Conservation (phyloP, 352 stramenopile genomes). For the Phytophthora capsici region DNA sequence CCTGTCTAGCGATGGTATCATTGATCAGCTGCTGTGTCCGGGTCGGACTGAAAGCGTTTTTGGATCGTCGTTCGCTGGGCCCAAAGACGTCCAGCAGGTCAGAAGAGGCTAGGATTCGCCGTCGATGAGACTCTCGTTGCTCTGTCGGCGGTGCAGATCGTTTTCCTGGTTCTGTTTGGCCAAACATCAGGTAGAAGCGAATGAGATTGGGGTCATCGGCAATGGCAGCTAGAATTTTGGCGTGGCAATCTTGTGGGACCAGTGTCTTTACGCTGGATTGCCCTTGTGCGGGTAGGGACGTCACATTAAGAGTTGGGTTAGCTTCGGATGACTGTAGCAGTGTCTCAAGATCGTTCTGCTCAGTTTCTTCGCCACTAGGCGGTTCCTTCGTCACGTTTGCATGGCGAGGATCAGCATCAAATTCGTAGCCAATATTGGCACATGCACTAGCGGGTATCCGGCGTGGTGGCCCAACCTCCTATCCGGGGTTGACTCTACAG, state of each 20-base stretch:
- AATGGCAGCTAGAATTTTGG: background rate
- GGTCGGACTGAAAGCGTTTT: background rate
- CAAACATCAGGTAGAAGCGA: background rate
- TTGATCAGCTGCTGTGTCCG: conserved; percentile 1
- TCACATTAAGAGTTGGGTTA: background rate
- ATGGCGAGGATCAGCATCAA: too few relatives aligned
- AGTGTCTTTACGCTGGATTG: background rate
- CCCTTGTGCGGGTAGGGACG: background rate
- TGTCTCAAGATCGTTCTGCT: background rate
- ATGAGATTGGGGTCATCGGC: background rate
- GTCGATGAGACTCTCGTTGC: background rate
- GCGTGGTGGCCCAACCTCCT: too few relatives aligned
- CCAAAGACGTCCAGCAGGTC: background rate
- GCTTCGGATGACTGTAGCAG: background rate
- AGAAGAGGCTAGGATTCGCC: background rate
- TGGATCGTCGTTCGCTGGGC: background rate
- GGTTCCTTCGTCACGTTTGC: too few relatives aligned
- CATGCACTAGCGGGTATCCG: too few relatives aligned
- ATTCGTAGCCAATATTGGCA: too few relatives aligned
- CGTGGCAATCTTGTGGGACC: background rate
- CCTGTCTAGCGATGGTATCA: background rate
- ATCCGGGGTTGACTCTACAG: too few relatives aligned
- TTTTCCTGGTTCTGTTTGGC: background rate
- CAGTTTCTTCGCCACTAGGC: background rate
- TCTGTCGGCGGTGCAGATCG: background rate